These are phyloP conservation scores for Paramecium sonneborni DNA, from an alignment of 73 alveolate genomes.

Conservation along the genomic window DNA sequence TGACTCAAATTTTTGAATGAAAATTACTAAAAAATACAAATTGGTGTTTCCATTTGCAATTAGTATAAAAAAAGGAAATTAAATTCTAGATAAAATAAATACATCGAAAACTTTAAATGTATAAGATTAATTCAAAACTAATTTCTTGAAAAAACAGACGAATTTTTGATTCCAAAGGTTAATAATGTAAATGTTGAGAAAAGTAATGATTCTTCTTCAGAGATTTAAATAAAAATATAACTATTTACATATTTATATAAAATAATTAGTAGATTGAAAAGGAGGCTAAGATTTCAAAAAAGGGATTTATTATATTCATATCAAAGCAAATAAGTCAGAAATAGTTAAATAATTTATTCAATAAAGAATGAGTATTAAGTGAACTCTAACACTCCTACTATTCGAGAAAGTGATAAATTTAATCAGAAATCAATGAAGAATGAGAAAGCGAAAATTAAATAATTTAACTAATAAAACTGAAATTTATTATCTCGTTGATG, in stretches of 20 bases:
- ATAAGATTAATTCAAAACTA: slow-evolving; percentile 81
- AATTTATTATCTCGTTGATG: not conserved
- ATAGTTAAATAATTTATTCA: slow-evolving; percentile 42
- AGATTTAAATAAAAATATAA: not conserved
- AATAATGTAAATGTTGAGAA: slow-evolving; percentile 85
- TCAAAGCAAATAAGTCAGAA: slow-evolving; percentile 42
- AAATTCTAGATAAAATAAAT: slow-evolving; percentile 82
- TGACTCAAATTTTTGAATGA: slow-evolving; percentile 71
- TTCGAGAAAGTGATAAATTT: not conserved
- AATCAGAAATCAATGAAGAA: slow-evolving; percentile 26
- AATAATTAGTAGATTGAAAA: not conserved
- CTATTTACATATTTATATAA: slow-evolving; percentile 35
- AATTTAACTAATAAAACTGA: slow-evolving; percentile 12
- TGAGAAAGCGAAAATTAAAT: not conserved
- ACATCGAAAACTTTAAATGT: slow-evolving; percentile 74
- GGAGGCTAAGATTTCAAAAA: not conserved
- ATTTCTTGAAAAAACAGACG: slow-evolving; percentile 82
- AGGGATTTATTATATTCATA: slow-evolving; percentile 30
- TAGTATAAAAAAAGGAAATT: slow-evolving; percentile 82
- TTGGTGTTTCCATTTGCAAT: slow-evolving; percentile 80
- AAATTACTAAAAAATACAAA: slow-evolving; percentile 79
- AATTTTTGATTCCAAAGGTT: slow-evolving; percentile 80
- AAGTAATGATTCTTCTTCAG: slow-evolving; percentile 69
- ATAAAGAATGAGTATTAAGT: slow-evolving; percentile 39
- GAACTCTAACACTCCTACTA: not conserved